Evolutionary conservation across 768 basidiomycete genomes (phyloP).

Genomic region (Podaxis sp.): DNA sequence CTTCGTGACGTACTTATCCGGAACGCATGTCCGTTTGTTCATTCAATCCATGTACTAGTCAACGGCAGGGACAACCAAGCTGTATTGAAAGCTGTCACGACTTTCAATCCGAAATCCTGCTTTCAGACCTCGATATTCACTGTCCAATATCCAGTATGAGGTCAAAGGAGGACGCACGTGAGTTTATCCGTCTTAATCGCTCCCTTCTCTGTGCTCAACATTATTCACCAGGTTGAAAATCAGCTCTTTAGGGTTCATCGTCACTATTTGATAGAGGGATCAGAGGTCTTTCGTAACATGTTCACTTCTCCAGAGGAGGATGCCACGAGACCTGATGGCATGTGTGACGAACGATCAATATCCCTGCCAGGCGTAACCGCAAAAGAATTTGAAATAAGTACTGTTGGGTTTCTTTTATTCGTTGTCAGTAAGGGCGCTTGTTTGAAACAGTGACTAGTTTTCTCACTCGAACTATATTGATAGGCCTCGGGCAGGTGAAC

Average conservation of each 20-base stretch:
- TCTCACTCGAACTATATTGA: constrained; percentile 25
- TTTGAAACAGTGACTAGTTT: background rate
- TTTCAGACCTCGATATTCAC: too few relatives aligned
- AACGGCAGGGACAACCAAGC: constrained; percentile 17
- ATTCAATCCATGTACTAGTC: too few relatives aligned
- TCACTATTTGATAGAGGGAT: constrained; percentile 31
- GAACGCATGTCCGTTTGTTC: too few relatives aligned
- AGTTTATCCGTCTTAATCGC: background rate
- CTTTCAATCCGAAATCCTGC: too few relatives aligned
- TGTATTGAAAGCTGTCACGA: background rate
- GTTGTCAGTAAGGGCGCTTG: constrained; percentile 27
- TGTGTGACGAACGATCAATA: constrained; percentile 31
- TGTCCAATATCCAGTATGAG: too few relatives aligned
- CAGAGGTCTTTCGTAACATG: constrained; percentile 33
- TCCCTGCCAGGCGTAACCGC: constrained; percentile 30
- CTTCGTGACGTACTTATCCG: constrained; percentile 21
- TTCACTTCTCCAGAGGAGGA: constrained; percentile 28
- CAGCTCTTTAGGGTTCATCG: constrained; percentile 28
- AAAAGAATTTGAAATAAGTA: constrained; percentile 36
- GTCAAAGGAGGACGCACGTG: background rate
- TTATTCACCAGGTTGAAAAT: constrained; percentile 31
- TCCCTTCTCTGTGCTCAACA: background rate
- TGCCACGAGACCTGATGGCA: background rate
- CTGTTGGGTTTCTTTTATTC: constrained; percentile 40
- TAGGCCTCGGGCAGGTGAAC: constrained; percentile 21